Conservation (phyloP, 805 yeast species). For the Citeromyces nyonsensis region DNA sequence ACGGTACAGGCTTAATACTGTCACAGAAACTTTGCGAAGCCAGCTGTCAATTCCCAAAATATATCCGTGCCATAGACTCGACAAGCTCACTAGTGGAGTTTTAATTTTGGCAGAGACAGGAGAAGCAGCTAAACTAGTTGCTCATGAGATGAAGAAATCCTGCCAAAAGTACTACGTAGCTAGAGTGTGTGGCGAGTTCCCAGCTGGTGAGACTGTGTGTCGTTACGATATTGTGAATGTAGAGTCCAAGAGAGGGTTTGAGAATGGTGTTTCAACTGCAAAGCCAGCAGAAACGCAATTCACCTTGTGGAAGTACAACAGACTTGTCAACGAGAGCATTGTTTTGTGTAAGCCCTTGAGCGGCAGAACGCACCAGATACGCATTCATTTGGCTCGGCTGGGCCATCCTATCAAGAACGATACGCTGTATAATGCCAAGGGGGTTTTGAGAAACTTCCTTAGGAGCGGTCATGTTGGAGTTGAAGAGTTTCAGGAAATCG, state of each 20-base stretch:
- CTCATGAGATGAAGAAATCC: slow-evolving; percentile 13
- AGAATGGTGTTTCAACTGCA: slow-evolving; percentile 8
- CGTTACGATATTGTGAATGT: slow-evolving; percentile 20
- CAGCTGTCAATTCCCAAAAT: slow-evolving; percentile 11
- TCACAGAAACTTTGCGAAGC: slow-evolving; percentile 23
- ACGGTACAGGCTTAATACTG: slow-evolving; percentile 22
- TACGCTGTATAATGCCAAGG: slow-evolving; percentile 11
- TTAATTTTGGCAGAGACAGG: slow-evolving; percentile 23
- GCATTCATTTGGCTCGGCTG: slow-evolving; percentile 35
- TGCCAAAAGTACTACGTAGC: slow-evolving; percentile 29
- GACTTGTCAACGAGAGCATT: slow-evolving; percentile 18
- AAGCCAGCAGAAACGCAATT: slow-evolving; percentile 11
- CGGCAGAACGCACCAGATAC: slow-evolving; percentile 41
- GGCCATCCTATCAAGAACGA: slow-evolving; percentile 20
- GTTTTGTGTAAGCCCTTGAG: slow-evolving; percentile 33
- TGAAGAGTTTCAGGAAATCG: slow-evolving; percentile 5
- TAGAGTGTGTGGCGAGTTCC: slow-evolving; percentile 24
- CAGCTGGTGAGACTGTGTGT: slow-evolving; percentile 11
- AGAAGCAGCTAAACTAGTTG: slow-evolving; percentile 17
- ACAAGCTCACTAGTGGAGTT: slow-evolving; percentile 35
- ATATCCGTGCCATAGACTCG: slow-evolving; percentile 29
- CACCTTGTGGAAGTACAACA: slow-evolving; percentile 14
- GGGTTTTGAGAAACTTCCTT: slow-evolving; percentile 3
- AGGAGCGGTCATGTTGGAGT: slow-evolving; percentile 1
- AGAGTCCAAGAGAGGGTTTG: slow-evolving; percentile 13